Evolutionary conservation across 2,329 filamentous ascomycete species (phyloP), one percentile per base, ranked within the genome.

Genomic region (Verticillium nubilum): DNA sequence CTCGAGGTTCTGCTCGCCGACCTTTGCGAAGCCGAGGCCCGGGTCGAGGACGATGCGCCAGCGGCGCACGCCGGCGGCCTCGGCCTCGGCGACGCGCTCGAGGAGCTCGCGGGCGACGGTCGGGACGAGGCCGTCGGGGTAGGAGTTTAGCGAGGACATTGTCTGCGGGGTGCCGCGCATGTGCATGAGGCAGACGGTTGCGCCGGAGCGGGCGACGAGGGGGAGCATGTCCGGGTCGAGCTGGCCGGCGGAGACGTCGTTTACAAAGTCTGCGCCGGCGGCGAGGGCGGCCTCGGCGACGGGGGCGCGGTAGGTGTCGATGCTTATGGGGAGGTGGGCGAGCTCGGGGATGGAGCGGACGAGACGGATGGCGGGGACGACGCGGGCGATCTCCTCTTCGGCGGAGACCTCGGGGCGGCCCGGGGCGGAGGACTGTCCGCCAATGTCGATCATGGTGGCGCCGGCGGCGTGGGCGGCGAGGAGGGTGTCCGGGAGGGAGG

Each of bases 41-140:
- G 95, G 95, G 71, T 99, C 95, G 1, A 98, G 85, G 33, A 98
- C 87, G 64, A 99, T 96, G 64, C 94, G 90, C 95, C 95, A 99
- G 55, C 93, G 87, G 4, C 91, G 83, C 52, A 99, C 84, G 0
- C 95, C 95, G 0, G 92, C 92, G 15, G 78, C 81, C 72, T 96
- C 82, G 25, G 95, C 95, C 2, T 85, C 90, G 0, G 77, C 77
- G 5, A 98, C 83, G 17, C 93, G 88, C 9, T 76, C 80, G 2
- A 82, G 76, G 5, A 97, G 83, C 74, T 96, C 93, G 1, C 70
- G 66, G 5, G 82, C 85, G 3, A 97, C 80, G 10, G 83, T 85
- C 0, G 79, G 70, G 23, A 94, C 76, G 26, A 96, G 73, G 2
- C 88, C 89, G 56, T 62, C 73, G 0, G 87, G 86, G 70, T 97